Base-by-base conservation (phyloP, 2,329 filamentous ascomycete genomes). In the Biscogniauxia sp. region DNA sequence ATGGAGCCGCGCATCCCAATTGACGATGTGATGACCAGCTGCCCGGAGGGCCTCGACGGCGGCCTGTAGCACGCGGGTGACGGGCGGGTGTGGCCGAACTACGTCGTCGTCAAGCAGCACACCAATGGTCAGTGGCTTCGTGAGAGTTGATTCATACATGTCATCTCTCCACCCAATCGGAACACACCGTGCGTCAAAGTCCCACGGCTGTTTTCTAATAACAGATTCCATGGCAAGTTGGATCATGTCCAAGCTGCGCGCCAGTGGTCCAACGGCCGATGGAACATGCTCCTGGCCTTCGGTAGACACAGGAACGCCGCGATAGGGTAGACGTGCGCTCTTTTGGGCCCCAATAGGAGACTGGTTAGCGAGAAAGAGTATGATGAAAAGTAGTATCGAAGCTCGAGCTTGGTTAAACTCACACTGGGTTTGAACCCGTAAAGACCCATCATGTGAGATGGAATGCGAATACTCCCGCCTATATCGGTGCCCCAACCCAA, bases 231-330 rank as follows among this genome's bases (percentile, higher is more conserved):
- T 86, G 9, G 79, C 75, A 1, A 78, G 73, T 7, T 75, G 74
- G 1, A 89, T 72, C 0, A 84, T 84, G 2, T 75, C 69, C 3
- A 87, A 69, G 60, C 77, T 78, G 5, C 85, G 77, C 5, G 82
- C 76, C 75, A 89, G 78, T 1, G 87, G 86, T 0, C 86, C 86
- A n/a, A 88, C 74, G 0, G 84, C 79, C 0, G 86, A 88, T 1
- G 85, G 85, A 0, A 88, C 82, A 70, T 88, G 85, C 59, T 88
- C 84, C 66, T 88, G 86, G 2, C 86, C 85, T 50, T 88, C 84
- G 0, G 83, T 87, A 0, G 85, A 87, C 0, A 88, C 85, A 0
- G 83, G 78, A 0, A 86, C 83, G 0, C 84, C 85, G 13, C 78
- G 69, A 55, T 88, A 88, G 0, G 86, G 84, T 0, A 88, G 69